These are phyloP conservation scores for Aspergillus costaricaensis DNA, from an alignment of 2,329 filamentous ascomycete species.

Conservation along the genomic window DNA sequence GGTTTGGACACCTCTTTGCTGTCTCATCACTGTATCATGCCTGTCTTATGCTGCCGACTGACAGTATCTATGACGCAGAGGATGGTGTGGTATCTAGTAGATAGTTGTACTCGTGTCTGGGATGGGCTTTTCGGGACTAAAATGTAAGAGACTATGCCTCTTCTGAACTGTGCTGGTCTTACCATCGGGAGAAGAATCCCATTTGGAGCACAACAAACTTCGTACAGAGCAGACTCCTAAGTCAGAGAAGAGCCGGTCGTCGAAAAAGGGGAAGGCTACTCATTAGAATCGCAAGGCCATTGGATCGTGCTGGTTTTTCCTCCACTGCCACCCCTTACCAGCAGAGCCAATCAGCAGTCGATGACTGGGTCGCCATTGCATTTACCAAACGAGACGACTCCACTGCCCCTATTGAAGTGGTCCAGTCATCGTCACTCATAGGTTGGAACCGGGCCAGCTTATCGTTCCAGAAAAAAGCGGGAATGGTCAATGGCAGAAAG, in stretches of 20 bases:
- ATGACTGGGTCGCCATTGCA: conserved; percentile 1
- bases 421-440: conserved; percentile 4
- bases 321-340: conserved; percentile 12
- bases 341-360: conserved; percentile 6
- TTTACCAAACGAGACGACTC: conserved; percentile 11
- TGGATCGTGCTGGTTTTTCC: conserved; percentile 4
- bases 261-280: conserved; percentile 17
- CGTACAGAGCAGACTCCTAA: too few relatives aligned
- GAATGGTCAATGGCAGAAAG: neutral
- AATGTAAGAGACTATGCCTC: too few relatives aligned
- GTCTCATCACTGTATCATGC: neutral
- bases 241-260: neutral
- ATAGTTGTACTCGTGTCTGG: too few relatives aligned
- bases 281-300: neutral
- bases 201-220: too few relatives aligned
- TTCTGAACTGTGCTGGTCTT: too few relatives aligned
- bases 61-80: too few relatives aligned
- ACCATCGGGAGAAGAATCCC: too few relatives aligned
- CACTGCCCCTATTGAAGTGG: conserved; percentile 17
- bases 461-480: conserved; percentile 22
- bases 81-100: too few relatives aligned
- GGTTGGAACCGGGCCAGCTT: conserved; percentile 1
- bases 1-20: neutral
- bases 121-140: too few relatives aligned
- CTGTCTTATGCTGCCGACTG: neutral